Evolutionary conservation across 768 basidiomycete species (phyloP), one percentile per base, ranked within the genome.

Genomic region (Lactarius hatsudake): DNA sequence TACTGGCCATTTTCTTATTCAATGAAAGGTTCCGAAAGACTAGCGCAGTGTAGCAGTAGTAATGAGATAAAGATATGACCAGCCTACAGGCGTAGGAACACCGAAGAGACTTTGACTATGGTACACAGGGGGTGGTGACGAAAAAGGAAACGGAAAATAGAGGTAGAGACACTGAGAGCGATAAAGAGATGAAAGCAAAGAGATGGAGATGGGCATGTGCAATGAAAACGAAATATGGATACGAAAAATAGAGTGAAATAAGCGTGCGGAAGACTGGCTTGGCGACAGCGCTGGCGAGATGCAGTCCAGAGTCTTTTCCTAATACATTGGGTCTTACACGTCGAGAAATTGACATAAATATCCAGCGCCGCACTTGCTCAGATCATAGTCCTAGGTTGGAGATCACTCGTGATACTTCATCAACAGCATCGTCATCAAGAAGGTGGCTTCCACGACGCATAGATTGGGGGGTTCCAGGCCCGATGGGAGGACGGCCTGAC

Each of bases 361-460:
- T 62, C 57, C 48, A 57, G 51, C 40, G 30, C 38, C 40, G 48
- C 45, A 48, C 30, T 23, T 51, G 48, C 63, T 62, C 9, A 59
- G 30, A 68, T 74, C 72, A 77, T 56, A 78, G 66, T 56, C 77
- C 74, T 55, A 78, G 69, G 65, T 76, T 91, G 69, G 89, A 88
- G 73, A 92, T 89, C 71, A 91, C 89, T 67, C 89, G 83, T 51
- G 90, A 86, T 63, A 91, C 87, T 72, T 91, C 89, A 63, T 89
- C 87, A 63, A 85, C 82, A 30, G 79, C 79, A 55, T 85, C 86
- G 45, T 86, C 87, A 53, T 88, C 87, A 65, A 82, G 71, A 23
- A 72, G 69, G 51, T 71, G 67, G 38, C 73, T 76, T 70, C 70
- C 72, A 15, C 73, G 73, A 40, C 72, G 72, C n/a, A 74, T 71